Percentiles rank a stretch among this genome's conserved stretches.
Evolutionary conservation across 805 yeast species (phyloP).

Genomic region (Alloascoidea africana): DNA sequence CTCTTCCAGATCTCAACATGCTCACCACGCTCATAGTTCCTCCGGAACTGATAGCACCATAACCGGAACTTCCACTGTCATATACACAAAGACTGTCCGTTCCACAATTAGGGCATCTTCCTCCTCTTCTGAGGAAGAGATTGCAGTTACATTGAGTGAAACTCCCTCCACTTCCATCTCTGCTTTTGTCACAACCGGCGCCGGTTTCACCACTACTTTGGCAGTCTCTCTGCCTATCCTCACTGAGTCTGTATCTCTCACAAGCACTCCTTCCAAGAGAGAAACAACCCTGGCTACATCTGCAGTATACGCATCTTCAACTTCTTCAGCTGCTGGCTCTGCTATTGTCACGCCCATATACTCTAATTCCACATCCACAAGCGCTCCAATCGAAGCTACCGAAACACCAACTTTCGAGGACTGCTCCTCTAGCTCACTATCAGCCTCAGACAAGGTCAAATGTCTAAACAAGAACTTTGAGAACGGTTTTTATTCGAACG

Average conservation of each 20-base stretch:
- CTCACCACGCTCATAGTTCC: too few species aligned
- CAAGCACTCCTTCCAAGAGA: background rate
- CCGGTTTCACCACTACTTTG: background rate
- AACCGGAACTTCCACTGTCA: too few species aligned
- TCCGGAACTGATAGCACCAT: too few species aligned
- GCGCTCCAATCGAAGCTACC: background rate
- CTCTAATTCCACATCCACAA: background rate
- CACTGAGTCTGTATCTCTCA: too few species aligned
- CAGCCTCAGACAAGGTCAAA: background rate
- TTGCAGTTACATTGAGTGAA: background rate
- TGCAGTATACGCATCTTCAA: background rate
- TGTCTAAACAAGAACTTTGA: background rate
- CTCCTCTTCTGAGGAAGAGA: background rate
- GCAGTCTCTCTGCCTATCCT: background rate
- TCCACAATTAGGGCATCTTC: too few species aligned
- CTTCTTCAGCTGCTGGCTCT: background rate
- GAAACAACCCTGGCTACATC: background rate
- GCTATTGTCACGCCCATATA: too few species aligned
- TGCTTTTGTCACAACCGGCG: background rate
- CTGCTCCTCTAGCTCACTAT: background rate
- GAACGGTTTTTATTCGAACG: conserved; percentile 1
- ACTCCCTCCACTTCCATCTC: background rate
- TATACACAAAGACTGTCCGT: too few species aligned
- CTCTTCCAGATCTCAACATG: too few species aligned
- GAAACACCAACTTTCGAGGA: background rate